phyloP scores from a whole-genome alignment of 306 rosid genomes.

The Erythrophleum fordii region DNA sequence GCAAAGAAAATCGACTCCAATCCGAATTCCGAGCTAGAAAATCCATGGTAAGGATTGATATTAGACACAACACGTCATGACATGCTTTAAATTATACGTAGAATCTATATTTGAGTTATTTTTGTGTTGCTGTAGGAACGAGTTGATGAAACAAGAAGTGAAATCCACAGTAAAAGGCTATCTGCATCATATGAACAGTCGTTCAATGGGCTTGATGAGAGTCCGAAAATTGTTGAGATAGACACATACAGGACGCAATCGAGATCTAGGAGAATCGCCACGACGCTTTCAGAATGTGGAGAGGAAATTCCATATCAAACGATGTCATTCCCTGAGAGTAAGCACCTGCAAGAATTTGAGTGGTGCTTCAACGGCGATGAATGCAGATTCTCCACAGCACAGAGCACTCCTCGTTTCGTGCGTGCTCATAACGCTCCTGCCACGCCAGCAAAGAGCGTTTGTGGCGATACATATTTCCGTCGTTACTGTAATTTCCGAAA shows the following conservation, averaged over 20 bases:
- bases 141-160: slow-evolving; percentile 76
- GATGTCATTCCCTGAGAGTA: slow-evolving; percentile 56
- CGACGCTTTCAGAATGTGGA: slow-evolving; percentile 60
- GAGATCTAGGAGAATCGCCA: slow-evolving; percentile 59
- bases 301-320: slow-evolving; percentile 66
- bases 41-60: slow-evolving; percentile 51
- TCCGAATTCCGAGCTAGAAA: slow-evolving; percentile 64
- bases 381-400: slow-evolving; percentile 66
- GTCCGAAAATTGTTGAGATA: slow-evolving; percentile 90
- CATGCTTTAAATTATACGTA: neutral
- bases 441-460: slow-evolving; percentile 81
- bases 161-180: slow-evolving; percentile 75
- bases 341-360: slow-evolving; percentile 62
- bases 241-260: slow-evolving; percentile 78
- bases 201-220: slow-evolving; percentile 58
- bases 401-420: slow-evolving; percentile 75
- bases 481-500: slow-evolving; percentile 65
- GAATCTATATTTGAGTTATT: neutral
- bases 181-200: slow-evolving; percentile 64
- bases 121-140: slow-evolving; percentile 57
- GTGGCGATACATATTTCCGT: slow-evolving; percentile 61
- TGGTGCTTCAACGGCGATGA: slow-evolving; percentile 73
- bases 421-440: slow-evolving; percentile 51
- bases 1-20: slow-evolving; percentile 59
- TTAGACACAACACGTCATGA: neutral